These are phyloP conservation scores for Aspergillus sp. DNA, from an alignment of 2,329 filamentous ascomycete genomes.

Conservation along the genomic window DNA sequence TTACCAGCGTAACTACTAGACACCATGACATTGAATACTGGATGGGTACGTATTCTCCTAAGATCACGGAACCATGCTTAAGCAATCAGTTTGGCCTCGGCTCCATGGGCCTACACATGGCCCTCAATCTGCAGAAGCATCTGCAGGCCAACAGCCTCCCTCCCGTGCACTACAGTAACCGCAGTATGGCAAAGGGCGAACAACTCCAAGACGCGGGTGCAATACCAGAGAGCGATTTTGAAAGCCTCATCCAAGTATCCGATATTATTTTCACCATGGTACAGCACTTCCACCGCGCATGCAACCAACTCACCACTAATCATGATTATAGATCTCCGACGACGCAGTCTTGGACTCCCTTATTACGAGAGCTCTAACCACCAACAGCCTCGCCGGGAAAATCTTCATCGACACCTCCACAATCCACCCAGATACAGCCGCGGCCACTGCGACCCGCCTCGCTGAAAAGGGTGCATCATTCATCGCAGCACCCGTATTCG, in stretches of 20 bases:
- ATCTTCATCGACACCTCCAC: conserved; percentile 53
- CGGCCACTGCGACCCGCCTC: conserved; percentile 29
- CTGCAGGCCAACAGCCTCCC: conserved; percentile 23
- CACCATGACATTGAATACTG: no score
- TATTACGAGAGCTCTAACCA: conserved; percentile 39
- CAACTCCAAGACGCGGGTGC: neutral
- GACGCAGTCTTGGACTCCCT: neutral
- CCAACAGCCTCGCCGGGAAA: conserved; percentile 33
- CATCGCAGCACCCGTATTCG: conserved; percentile 52
- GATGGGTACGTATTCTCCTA: no score
- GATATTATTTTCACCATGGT: conserved; percentile 8
- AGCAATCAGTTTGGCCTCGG: conserved; percentile 42
- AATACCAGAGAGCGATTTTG: neutral
- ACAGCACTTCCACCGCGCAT: neutral
- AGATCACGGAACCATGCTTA: neutral
- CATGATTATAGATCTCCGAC: neutral
- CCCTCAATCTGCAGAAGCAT: conserved; percentile 50
- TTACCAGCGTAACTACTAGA: no score
- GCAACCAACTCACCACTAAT: neutral
- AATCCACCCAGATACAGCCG: conserved; percentile 48
- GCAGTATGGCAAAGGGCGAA: neutral
- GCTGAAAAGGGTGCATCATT: conserved; percentile 34
- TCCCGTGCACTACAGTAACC: conserved; percentile 38
- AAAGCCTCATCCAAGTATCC: neutral
- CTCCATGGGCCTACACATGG: conserved; percentile 55